phyloP scores from a whole-genome alignment of 2,329 filamentous ascomycete species.

The Ceratocystis harringtonii region DNA sequence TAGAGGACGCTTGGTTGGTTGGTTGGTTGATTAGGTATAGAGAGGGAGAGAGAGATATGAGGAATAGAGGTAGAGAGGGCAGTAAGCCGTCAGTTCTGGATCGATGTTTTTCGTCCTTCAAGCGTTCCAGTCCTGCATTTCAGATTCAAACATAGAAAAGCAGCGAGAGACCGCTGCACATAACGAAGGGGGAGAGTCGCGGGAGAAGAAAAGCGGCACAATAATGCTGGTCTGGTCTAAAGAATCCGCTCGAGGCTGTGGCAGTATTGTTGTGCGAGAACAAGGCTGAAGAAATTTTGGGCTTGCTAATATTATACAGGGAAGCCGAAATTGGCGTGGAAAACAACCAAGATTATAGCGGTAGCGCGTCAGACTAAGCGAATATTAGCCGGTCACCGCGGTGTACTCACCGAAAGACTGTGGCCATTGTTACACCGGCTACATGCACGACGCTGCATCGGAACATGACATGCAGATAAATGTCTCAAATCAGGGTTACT shows the following conservation, averaged over 20 bases:
- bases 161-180: constrained; percentile 18
- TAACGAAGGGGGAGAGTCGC: constrained; percentile 23
- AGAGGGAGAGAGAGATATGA: not conserved
- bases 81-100: constrained; percentile 9
- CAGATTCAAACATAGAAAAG: constrained; percentile 16
- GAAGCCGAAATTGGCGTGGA: constrained; percentile 17
- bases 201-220: constrained; percentile 20
- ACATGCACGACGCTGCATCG: not conserved
- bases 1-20: not conserved
- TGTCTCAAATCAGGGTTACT: not conserved
- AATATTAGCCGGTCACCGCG: not conserved
- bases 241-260: constrained; percentile 22
- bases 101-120: constrained; percentile 16
- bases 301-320: constrained; percentile 14
- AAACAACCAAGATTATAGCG: constrained; percentile 11
- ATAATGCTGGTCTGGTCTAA: constrained; percentile 18
- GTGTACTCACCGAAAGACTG: not conserved
- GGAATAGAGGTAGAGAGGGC: constrained; percentile 2
- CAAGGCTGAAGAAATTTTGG: constrained; percentile 18
- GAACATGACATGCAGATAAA: not conserved
- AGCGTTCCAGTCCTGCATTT: constrained; percentile 17
- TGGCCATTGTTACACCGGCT: not conserved
- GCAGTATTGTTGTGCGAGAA: constrained; percentile 21
- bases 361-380: constrained; percentile 6
- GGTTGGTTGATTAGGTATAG: too few species aligned